Conservation (phyloP, 1,139 yeast species). For the Cylindricascospora bacillispora region DNA sequence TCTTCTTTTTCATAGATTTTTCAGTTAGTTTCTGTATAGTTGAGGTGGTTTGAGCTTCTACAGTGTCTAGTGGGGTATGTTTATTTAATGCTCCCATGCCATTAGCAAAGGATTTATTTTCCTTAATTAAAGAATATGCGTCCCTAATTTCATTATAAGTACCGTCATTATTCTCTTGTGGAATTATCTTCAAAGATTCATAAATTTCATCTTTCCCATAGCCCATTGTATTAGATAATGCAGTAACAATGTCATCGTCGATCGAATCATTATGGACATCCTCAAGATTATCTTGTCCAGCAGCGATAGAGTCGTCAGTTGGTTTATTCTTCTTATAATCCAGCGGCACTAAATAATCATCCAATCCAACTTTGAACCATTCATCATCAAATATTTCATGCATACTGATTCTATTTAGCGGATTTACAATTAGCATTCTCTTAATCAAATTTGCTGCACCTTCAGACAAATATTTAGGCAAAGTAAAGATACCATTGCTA, state of each 20-base stretch:
- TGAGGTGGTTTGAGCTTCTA: no score
- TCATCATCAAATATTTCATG: slow-evolving; percentile 91
- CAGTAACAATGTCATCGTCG: slow-evolving; percentile 70
- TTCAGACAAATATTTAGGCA: slow-evolving; percentile 76
- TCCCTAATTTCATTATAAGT: slow-evolving; percentile 92
- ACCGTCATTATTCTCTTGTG: slow-evolving; percentile 39
- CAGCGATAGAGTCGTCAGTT: slow-evolving; percentile 6
- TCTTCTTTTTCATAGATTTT: slow-evolving; percentile 9
- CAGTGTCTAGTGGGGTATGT: no score
- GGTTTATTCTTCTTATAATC: slow-evolving; percentile 30
- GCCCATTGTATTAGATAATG: slow-evolving; percentile 82
- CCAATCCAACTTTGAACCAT: slow-evolving; percentile 82
- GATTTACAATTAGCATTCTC: slow-evolving; percentile 92
- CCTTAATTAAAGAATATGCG: slow-evolving; percentile 80
- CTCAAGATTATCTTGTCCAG: slow-evolving; percentile 7
- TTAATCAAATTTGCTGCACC: slow-evolving; percentile 84
- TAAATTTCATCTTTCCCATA: slow-evolving; percentile 79
- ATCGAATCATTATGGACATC: slow-evolving; percentile 31
- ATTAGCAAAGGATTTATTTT: slow-evolving; percentile 58
- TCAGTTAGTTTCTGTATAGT: no score
- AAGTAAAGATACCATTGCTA: slow-evolving; percentile 85
- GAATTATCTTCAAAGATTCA: slow-evolving; percentile 47
- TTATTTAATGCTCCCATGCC: slow-evolving; percentile 59
- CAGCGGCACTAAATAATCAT: slow-evolving; percentile 63
- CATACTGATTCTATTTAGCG: slow-evolving; percentile 87